Conservation (phyloP, 441 rosid species). For the Populus trichocarpa region DNA sequence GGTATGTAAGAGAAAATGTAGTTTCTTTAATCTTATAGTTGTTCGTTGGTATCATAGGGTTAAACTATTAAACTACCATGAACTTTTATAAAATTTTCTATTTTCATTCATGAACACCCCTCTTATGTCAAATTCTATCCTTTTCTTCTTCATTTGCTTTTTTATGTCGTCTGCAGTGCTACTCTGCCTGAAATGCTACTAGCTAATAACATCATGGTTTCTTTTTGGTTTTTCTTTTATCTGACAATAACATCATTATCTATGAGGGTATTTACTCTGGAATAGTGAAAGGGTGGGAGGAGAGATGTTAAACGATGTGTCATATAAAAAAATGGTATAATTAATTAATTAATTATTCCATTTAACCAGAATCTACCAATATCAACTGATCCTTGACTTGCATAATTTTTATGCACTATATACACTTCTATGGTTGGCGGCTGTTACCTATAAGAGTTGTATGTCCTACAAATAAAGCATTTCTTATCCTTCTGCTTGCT, state of each 20-base stretch:
- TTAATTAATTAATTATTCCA: neutral
- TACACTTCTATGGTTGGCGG: neutral
- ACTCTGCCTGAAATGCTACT: neutral
- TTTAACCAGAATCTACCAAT: neutral
- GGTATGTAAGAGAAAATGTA: neutral
- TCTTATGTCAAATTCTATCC: neutral
- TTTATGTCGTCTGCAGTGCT: neutral
- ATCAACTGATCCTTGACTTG: neutral
- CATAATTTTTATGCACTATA: neutral
- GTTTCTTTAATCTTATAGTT: neutral
- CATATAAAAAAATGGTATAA: no score
- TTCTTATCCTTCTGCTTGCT: neutral
- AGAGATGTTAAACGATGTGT: neutral
- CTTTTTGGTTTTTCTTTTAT: no score
- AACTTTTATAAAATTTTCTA: no score
- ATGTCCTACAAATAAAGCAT: neutral
- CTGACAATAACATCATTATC: neutral
- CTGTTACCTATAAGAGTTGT: slow-evolving; percentile 1
- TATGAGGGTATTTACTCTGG: neutral
- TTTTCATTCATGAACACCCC: neutral
- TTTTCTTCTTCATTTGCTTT: neutral
- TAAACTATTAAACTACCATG: neutral
- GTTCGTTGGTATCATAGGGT: neutral
- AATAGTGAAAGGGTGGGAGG: neutral
- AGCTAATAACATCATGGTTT: neutral